Percentiles rank a stretch among this genome's conserved stretches.
phyloP scores from a whole-genome alignment of 306 rosid genomes.

The Begonia peltatifolia region DNA sequence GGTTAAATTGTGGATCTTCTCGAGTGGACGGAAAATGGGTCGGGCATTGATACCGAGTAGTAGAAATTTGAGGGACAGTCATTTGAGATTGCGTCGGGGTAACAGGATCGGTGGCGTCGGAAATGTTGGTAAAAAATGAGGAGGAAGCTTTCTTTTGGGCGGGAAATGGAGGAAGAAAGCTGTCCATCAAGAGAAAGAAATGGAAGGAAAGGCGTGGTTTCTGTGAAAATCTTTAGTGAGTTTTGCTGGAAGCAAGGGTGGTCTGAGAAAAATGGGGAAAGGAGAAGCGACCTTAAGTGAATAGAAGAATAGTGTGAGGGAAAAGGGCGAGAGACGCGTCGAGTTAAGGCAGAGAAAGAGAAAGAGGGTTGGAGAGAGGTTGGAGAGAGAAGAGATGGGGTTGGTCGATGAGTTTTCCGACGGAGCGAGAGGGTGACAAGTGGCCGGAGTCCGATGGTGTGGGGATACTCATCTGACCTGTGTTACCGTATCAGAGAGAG shows the following conservation, averaged over 20 bases:
- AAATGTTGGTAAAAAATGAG: background rate
- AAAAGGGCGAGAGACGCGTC: constrained; percentile 15
- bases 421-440: constrained; percentile 25
- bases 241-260: background rate
- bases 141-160: background rate
- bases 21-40: background rate
- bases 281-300: constrained; percentile 7
- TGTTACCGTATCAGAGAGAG: background rate
- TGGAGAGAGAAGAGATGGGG: background rate
- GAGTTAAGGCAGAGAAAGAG: constrained; percentile 1
- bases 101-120: background rate
- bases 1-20: background rate
- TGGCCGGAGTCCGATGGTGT: constrained; percentile 28
- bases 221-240: background rate
- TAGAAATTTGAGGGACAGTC: constrained; percentile 2
- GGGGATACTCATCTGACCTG: constrained; percentile 23
- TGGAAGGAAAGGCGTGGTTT: background rate
- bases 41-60: background rate
- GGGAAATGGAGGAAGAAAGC: background rate
- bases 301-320: constrained; percentile 14
- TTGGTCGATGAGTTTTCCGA: constrained; percentile 3
- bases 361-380: background rate
- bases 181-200: constrained; percentile 14
- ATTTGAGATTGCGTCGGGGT: background rate
- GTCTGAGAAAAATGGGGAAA: constrained; percentile 4